Evolutionary conservation across 495 filamentous ascomycete genomes (phyloP).

Genomic region (Tuber aestivum): DNA sequence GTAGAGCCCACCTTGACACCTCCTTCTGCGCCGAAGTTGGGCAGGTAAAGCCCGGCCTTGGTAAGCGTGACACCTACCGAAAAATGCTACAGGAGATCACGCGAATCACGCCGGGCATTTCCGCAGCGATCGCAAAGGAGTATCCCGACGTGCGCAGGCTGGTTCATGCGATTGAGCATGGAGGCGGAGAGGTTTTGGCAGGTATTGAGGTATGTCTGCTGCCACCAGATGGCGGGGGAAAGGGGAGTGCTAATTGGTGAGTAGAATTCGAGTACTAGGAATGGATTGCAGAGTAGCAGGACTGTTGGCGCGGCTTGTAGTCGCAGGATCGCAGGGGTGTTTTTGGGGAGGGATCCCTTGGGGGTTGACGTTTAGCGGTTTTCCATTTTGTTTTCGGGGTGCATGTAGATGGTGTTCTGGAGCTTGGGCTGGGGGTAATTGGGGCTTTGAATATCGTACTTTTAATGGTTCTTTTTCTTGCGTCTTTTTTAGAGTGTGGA

Average conservation of each 20-base stretch:
- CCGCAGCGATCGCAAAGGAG: slow-evolving; percentile 60
- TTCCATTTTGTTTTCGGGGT: not conserved
- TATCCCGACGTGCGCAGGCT: slow-evolving; percentile 57
- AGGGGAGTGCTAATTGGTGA: slow-evolving; percentile 13
- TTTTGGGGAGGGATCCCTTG: slow-evolving; percentile 60
- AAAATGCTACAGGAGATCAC: slow-evolving; percentile 75
- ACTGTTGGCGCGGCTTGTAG: slow-evolving; percentile 66
- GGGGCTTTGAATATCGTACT: not conserved
- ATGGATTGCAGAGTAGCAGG: slow-evolving; percentile 59
- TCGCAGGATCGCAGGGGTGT: slow-evolving; percentile 65
- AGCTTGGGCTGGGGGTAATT: not conserved
- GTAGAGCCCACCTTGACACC: slow-evolving; percentile 45
- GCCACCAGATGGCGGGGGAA: not conserved
- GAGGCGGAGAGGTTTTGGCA: slow-evolving; percentile 58
- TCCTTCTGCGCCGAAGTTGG: slow-evolving; percentile 79
- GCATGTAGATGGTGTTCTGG: not conserved
- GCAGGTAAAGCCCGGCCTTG: slow-evolving; percentile 69
- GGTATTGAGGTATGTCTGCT: slow-evolving; percentile 47
- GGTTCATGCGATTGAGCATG: slow-evolving; percentile 53
- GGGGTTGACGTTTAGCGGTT: slow-evolving; percentile 58
- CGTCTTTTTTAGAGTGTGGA: not conserved
- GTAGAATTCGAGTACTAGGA: slow-evolving; percentile 60
- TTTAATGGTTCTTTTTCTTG: not conserved
- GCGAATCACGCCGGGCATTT: slow-evolving; percentile 66
- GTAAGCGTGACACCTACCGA: slow-evolving; percentile 61